Evolutionary conservation across 75 land plant species (phyloP).

Genomic region (Ceratopteris richardii): DNA sequence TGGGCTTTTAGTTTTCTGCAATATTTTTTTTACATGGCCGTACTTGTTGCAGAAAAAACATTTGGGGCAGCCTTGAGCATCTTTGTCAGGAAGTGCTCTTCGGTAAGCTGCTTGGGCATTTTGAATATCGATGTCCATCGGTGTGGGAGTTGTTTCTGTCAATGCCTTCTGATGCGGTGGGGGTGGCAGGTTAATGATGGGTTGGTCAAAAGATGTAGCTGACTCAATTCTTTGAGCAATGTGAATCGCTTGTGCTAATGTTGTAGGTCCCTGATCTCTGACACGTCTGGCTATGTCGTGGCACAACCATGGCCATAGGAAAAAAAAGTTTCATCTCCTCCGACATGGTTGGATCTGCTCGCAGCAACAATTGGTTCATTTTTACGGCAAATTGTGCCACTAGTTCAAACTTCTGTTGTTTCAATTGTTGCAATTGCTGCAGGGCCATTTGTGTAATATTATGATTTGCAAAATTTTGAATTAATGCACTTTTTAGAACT

Average conservation of each 20-base stretch:
- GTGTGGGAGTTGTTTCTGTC: not conserved
- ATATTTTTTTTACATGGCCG: too few relatives aligned
- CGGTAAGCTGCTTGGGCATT: not conserved
- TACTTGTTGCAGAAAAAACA: too few relatives aligned
- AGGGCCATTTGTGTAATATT: too few relatives aligned
- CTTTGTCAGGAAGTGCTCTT: not conserved
- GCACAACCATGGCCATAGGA: not conserved
- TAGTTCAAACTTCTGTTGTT: too few relatives aligned
- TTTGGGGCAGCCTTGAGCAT: not conserved
- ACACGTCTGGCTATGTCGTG: not conserved
- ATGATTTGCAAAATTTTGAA: too few relatives aligned
- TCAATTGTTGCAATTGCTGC: too few relatives aligned
- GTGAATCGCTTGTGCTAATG: not conserved
- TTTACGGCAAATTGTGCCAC: too few relatives aligned
- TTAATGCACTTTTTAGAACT: too few relatives aligned
- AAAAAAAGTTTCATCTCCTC: not conserved
- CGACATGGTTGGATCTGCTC: too few relatives aligned
- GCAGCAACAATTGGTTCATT: too few relatives aligned
- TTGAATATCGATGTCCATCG: not conserved
- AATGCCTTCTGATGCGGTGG: not conserved
- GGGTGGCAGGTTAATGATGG: not conserved
- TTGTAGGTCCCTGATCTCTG: not conserved
- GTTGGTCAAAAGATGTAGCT: not conserved
- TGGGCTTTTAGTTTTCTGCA: too few relatives aligned
- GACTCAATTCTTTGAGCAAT: not conserved